A percentile compares a stretch with the other conserved stretches of the same genome.
Evolutionary conservation across 345 rosid genomes (phyloP).

Genomic region (Eucalyptus pauciflora): DNA sequence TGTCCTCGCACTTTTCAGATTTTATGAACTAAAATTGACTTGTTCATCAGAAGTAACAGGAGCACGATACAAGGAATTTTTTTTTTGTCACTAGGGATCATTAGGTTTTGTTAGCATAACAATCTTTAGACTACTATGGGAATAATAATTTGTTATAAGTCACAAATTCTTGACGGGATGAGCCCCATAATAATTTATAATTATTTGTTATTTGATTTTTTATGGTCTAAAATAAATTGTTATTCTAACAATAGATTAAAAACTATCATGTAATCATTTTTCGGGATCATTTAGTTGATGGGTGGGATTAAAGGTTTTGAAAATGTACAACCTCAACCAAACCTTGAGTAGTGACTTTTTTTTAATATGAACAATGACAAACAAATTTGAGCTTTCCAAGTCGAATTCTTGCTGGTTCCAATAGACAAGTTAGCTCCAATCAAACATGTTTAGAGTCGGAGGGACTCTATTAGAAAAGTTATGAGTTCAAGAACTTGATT

Average conservation of each 20-base stretch:
- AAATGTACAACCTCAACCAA: background rate
- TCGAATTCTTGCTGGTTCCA: background rate
- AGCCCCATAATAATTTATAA: no score
- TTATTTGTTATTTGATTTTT: no score
- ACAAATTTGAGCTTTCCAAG: background rate
- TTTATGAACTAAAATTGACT: background rate
- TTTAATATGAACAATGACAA: background rate
- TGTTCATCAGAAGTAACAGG: background rate
- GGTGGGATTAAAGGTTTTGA: background rate
- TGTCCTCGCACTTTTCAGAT: background rate
- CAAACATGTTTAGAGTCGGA: background rate
- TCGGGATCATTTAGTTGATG: background rate
- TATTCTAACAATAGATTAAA: no score
- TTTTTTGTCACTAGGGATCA: background rate
- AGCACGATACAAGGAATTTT: background rate
- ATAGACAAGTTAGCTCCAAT: background rate
- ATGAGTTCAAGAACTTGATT: background rate
- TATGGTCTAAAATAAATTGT: no score
- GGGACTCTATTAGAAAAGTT: background rate
- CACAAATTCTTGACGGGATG: accelerated
- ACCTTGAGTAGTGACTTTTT: background rate
- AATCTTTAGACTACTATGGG: accelerated
- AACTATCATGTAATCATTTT: no score
- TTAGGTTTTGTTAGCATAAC: background rate
- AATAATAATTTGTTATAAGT: accelerated